Evolutionary conservation across 2,329 filamentous ascomycete species (phyloP).

Genomic region (Cryphonectria radicalis): DNA sequence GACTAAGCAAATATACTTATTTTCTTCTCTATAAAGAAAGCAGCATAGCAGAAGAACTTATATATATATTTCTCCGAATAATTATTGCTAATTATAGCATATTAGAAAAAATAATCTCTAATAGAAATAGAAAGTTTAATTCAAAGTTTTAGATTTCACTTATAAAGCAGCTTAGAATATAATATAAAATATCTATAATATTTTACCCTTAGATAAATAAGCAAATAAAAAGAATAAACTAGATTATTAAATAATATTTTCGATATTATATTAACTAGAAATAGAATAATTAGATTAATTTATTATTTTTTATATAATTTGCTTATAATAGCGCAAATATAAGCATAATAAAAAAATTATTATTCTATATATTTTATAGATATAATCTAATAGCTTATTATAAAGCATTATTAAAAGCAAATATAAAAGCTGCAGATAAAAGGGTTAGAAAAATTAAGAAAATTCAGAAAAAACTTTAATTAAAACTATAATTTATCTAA

Average conservation of each 20-base stretch:
- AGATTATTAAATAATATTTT: constrained; percentile 27
- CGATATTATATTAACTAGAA: constrained; percentile 24
- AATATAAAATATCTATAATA: constrained; percentile 17
- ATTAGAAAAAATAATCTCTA: background rate
- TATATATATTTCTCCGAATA: background rate
- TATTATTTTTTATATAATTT: constrained; percentile 17
- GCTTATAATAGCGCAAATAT: too few species aligned
- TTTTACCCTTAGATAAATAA: constrained; percentile 25
- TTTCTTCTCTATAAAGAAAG: background rate
- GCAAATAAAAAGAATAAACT: constrained; percentile 27
- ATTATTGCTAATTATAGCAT: constrained; percentile 4
- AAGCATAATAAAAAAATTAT: too few species aligned
- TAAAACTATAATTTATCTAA: too few species aligned
- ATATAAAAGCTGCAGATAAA: too few species aligned
- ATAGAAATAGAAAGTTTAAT: background rate
- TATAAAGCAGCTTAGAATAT: constrained; percentile 18
- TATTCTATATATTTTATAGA: too few species aligned
- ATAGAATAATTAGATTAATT: constrained; percentile 26
- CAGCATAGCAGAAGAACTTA: background rate
- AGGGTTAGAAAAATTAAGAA: too few species aligned
- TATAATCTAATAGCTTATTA: too few species aligned
- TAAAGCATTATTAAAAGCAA: too few species aligned
- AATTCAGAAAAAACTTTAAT: too few species aligned
- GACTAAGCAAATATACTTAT: constrained; percentile 1
- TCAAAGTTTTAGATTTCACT: constrained; percentile 13